Percentiles rank a stretch among this genome's conserved stretches.
These are phyloP conservation scores for Climacium dendroides DNA, from an alignment of 225 moss, liverwort and hornwort species.

Conservation along the genomic window DNA sequence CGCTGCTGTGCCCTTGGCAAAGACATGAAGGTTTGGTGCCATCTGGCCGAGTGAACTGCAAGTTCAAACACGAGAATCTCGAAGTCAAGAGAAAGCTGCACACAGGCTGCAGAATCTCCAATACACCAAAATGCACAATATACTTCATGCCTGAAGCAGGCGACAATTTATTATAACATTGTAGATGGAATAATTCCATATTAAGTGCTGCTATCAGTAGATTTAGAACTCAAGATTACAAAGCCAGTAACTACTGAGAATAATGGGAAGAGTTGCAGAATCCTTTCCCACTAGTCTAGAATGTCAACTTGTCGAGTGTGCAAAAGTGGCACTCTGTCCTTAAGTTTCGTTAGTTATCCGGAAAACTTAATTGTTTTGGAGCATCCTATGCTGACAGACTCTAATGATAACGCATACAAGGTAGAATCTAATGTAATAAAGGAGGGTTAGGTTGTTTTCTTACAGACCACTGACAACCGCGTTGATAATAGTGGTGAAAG, in stretches of 20 bases:
- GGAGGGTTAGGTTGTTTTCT: neutral
- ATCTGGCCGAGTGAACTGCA: constrained; percentile 79
- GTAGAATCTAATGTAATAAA: neutral
- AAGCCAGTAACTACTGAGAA: neutral
- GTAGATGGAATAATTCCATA: neutral
- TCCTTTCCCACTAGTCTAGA: neutral
- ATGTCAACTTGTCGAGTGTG: neutral
- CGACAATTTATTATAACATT: neutral
- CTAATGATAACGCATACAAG: neutral
- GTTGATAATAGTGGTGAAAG: constrained; percentile 89
- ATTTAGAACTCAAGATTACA: neutral
- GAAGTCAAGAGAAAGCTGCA: neutral
- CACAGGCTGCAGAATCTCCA: neutral
- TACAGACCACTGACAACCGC: constrained; percentile 92
- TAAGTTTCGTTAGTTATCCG: neutral
- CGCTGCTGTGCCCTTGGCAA: constrained; percentile 82
- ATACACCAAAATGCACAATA: neutral
- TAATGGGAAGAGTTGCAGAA: neutral
- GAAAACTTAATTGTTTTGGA: neutral
- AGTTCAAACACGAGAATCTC: neutral
- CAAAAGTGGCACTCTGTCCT: neutral
- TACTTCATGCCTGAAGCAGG: neutral
- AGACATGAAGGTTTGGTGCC: constrained; percentile 67
- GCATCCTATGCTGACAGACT: neutral
- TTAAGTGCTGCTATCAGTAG: neutral